Base-by-base conservation (phyloP, 225 moss, liverwort and hornwort species). In the Rhytidiadelphus loreus region DNA sequence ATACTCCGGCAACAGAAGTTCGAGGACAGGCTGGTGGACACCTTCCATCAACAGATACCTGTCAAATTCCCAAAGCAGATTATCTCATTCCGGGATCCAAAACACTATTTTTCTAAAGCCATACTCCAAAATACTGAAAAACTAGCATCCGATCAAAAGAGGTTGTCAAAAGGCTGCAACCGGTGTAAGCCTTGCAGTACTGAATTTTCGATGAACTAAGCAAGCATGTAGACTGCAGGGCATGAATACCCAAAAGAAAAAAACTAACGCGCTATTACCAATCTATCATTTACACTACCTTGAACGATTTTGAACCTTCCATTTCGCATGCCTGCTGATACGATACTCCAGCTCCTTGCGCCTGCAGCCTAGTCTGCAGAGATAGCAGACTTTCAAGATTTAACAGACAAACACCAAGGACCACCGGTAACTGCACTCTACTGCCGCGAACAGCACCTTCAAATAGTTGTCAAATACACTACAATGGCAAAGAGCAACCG, bases 331-430 rank as follows among this genome's bases (percentile, higher is more conserved):
- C 93, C 83, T 94, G 89, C 81, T 83, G 93, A 88, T 93, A 94
- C 61, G 83, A 77, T 24, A 92, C 83, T 66, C 94, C 93, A 89
- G 93, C 93, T 88, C 92, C 94, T 91, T 94, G 94, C 71, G 94
- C 94, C 87, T 94, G 94, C 43, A 94, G 88, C 64, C 94, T 94
- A 75, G 93, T 94, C 94, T 94, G 92, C 89, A 90, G 39, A 73
- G 20, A 46, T 46, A 80, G 55, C 35, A 74, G 61, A 82, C 48
- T 52, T 53, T 59, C 65, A 56, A 82, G 26, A 76, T 43, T 66
- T 44, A 58, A 30, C 23, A 58, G 15, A 55, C 61, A 59, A 17
- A 35, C 57, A 55, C 23, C 12, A 13, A 78, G 17, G 60, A 60
- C 72, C 16, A 83, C 66, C n/a, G 26, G 65, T 12, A 68, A 41